Percentiles rank a stretch among this genome's conserved stretches.
Conservation (phyloP, 2,329 filamentous ascomycete genomes). For the Penicillium brevicompactum region DNA sequence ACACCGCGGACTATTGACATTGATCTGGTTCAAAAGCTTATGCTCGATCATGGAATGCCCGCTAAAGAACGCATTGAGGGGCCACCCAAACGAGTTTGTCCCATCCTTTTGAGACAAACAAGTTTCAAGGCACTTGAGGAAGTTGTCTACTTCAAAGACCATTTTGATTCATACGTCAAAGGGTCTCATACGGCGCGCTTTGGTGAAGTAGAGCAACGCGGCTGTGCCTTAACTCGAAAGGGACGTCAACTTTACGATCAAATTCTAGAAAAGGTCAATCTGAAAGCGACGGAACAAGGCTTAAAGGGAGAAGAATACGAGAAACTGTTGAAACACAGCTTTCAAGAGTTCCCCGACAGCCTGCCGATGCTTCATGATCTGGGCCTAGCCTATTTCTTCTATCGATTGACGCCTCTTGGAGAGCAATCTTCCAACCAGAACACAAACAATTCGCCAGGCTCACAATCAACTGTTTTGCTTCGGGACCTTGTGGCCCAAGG, state of each 20-base stretch:
- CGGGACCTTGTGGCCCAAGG: conserved; percentile 37
- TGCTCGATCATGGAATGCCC: conserved; percentile 45
- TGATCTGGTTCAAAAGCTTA: conserved; percentile 45
- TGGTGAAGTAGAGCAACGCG: conserved; percentile 58
- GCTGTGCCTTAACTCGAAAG: conserved; percentile 51
- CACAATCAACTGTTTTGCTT: conserved; percentile 10
- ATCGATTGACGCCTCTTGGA: conserved; percentile 23
- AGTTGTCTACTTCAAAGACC: conserved; percentile 43
- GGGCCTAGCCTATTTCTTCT: conserved; percentile 46
- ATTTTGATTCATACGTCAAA: conserved; percentile 19
- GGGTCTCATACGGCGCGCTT: conserved; percentile 54
- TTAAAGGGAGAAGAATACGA: conserved; percentile 15
- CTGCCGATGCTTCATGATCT: conserved; percentile 40
- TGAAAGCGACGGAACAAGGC: conserved; percentile 7
- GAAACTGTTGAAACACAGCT: conserved; percentile 29
- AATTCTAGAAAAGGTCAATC: conserved; percentile 36
- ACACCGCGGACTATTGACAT: conserved; percentile 57
- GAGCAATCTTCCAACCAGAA: conserved; percentile 6
- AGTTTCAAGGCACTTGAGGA: conserved; percentile 58
- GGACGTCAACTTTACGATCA: conserved; percentile 52
- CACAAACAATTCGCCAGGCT: not conserved
- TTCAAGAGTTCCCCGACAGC: conserved; percentile 47
- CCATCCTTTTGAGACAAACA: conserved; percentile 56
- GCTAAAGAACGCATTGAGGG: conserved; percentile 57
- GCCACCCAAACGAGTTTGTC: conserved; percentile 47